Evolutionary conservation across 1,284 basidiomycete species (phyloP), one percentile per base, ranked within the genome.

Genomic region (Fomitopsis palustris): DNA sequence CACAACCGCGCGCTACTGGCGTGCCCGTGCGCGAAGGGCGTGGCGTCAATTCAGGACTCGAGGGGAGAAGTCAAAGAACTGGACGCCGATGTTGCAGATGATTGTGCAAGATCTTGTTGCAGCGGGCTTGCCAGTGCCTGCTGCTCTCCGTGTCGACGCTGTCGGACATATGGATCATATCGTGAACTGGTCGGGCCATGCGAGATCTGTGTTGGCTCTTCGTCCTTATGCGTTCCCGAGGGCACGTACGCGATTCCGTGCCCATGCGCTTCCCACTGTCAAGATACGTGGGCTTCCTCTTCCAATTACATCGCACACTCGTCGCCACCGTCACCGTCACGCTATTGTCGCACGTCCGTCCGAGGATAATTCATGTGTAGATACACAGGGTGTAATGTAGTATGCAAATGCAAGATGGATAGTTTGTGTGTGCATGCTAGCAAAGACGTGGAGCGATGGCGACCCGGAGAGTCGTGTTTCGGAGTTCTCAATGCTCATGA

Each of bases 111-210:
- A 77, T 56, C 81, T 88, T 73, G 55, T 77, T 3, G 62, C 67
- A 3, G 69, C 72, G 37, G 83, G 83, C 6, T 80, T 76, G 59
- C 62, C 74, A 5, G 62, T 87, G 16, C 86, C 86, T 0, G 54
- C 72, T 17, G 79, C 75, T 1, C 77, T 81, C 62, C 72, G 72
- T 39, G 71, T 77, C 58, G 54, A 81, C 42, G 77, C 84, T 55
- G 67, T 82, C 39, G 78, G 79, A n/a, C 72, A 67, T 23, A 61
- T 57, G 62, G 41, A 65, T 38, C 61, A 65, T n/a, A 56, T 57
- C 25, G 65, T 64, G 5, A 63, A 67, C 55, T 56, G 60, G 37
- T 62, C 51, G 27, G 57, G 49, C 35, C 57, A 59, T 4, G 57
- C 61, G 14, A 47, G 56, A 1, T 38, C 56, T 1, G 14, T 27